Percentiles rank a stretch among this genome's conserved stretches.
phyloP scores from a whole-genome alignment of 768 basidiomycete species.

The Auricularia sp. region DNA sequence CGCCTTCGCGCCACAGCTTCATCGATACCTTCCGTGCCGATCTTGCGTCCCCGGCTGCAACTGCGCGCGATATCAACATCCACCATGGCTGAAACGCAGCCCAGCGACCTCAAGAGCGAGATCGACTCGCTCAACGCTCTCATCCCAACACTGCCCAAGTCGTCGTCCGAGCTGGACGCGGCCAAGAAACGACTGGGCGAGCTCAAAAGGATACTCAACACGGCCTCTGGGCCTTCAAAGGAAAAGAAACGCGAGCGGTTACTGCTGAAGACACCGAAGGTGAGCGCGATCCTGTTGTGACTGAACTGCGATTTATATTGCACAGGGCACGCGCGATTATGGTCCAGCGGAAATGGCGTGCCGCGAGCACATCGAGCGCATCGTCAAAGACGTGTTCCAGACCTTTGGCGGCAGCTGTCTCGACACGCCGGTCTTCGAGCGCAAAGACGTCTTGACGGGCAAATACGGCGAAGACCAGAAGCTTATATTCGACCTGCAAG shows the following conservation, averaged over 20 bases:
- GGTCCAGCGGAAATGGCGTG: constrained; percentile 88
- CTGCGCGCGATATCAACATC: too few relatives aligned
- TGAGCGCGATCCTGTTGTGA: constrained; percentile 24
- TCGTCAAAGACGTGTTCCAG: constrained; percentile 80
- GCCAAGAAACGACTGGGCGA: constrained; percentile 49
- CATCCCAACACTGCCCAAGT: too few relatives aligned
- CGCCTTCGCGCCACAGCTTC: too few relatives aligned
- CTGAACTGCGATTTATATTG: constrained; percentile 13
- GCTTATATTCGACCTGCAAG: constrained; percentile 93
- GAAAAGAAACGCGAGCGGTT: constrained; percentile 61
- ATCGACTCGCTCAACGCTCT: too few relatives aligned
- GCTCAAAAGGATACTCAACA: constrained; percentile 23
- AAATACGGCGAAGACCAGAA: constrained; percentile 98
- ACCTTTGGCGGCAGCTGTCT: constrained; percentile 84
- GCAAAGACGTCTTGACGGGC: constrained; percentile 89
- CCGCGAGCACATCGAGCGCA: constrained; percentile 80
- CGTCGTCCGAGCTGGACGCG: constrained; percentile 39
- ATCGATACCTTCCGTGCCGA: too few relatives aligned
- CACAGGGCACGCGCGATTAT: constrained; percentile 89
- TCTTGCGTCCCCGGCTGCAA: too few relatives aligned
- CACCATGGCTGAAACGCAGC: too few relatives aligned
- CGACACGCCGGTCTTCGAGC: constrained; percentile 97
- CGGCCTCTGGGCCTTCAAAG: constrained; percentile 32
- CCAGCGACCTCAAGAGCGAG: too few relatives aligned
- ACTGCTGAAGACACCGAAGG: constrained; percentile 90